A percentile compares a stretch with the other conserved stretches of the same genome.
phyloP scores from a whole-genome alignment of 148 eudicot genomes.

The Rhododendron mucronatum region DNA sequence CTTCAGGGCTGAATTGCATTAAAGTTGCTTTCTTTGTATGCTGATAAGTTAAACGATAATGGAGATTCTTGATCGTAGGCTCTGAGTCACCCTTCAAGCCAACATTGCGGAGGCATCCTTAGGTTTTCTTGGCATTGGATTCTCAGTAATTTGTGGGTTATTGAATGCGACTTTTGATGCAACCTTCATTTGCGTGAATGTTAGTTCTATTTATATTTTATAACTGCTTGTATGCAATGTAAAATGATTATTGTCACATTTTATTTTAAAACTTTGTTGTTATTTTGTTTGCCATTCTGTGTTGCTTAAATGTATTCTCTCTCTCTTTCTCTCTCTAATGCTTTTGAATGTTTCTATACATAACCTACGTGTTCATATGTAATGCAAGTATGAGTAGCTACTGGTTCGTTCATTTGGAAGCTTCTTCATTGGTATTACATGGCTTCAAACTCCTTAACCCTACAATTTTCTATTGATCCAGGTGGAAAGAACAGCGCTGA shows the following conservation, averaged over 20 bases:
- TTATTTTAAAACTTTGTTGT: neutral
- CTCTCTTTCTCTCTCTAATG: too few species aligned
- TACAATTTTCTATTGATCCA: slow-evolving; percentile 19
- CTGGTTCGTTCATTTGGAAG: neutral
- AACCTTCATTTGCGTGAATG: neutral
- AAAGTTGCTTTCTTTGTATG: neutral
- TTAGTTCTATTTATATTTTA: neutral
- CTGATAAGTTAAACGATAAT: neutral
- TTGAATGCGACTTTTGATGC: neutral
- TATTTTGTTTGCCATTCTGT: neutral
- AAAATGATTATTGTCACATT: neutral
- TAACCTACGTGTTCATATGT: neutral
- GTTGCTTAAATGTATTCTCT: neutral
- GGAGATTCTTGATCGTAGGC: neutral
- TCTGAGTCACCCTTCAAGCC: neutral
- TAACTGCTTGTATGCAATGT: neutral
- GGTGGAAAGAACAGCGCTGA: slow-evolving; percentile 95
- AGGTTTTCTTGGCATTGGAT: neutral
- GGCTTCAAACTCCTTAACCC: neutral
- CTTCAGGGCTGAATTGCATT: neutral
- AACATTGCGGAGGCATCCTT: neutral
- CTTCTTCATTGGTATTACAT: neutral
- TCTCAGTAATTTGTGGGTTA: neutral
- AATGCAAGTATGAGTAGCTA: neutral
- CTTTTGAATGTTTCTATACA: neutral